Conservation (phyloP, 2,329 filamentous ascomycete species). For the Colletotrichum spaethianum region DNA sequence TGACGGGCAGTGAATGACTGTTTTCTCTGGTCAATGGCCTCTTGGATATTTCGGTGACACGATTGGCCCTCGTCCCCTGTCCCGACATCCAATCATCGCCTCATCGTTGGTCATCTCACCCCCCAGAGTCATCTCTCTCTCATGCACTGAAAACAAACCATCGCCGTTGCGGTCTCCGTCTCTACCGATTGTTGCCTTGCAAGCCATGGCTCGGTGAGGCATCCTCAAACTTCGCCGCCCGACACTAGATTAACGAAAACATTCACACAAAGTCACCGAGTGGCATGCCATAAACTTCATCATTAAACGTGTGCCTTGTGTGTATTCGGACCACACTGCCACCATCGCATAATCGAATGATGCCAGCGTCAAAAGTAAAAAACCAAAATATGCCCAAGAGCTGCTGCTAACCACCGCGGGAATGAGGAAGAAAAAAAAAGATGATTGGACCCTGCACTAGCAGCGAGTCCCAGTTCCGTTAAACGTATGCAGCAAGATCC, state of each 20-base stretch:
- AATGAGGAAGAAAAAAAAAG: not conserved
- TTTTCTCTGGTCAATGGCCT: not conserved
- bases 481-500: constrained; percentile 28
- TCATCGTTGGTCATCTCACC: not conserved
- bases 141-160: not conserved
- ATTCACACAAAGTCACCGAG: not conserved
- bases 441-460: constrained; percentile 7
- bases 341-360: not conserved
- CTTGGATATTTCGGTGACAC: not conserved
- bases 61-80: not conserved
- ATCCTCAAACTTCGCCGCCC: not conserved
- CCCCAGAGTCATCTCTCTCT: not conserved
- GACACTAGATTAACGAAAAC: not conserved
- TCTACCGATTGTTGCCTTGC: not conserved
- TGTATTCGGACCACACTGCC: not conserved
- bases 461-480: constrained; percentile 1
- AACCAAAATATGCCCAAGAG: not conserved
- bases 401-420: constrained; percentile 1
- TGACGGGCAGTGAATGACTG: not conserved
- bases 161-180: not conserved
- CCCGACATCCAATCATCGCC: not conserved
- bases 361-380: not conserved
- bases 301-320: constrained; percentile 2
- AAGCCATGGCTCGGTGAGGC: no score
- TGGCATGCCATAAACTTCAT: not conserved